Percentiles rank a stretch among this genome's conserved stretches.
These are phyloP conservation scores for Melaleuca alternifolia DNA, from an alignment of 345 rosid genomes.

Conservation along the genomic window DNA sequence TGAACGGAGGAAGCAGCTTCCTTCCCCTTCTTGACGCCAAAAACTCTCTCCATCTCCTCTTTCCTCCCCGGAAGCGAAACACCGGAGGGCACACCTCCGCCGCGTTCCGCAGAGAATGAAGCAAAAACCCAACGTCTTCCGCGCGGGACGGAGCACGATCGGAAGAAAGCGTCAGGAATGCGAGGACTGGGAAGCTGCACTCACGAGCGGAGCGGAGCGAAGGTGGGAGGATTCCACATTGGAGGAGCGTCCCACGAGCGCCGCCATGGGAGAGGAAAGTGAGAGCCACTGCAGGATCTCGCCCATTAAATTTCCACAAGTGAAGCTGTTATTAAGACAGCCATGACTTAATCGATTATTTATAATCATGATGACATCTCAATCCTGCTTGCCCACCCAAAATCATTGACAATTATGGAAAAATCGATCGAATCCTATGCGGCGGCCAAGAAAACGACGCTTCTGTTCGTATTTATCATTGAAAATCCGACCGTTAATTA, in stretches of 20 bases:
- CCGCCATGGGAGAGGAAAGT: background rate
- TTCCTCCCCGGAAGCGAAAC: background rate
- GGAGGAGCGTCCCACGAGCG: background rate
- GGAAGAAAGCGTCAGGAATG: background rate
- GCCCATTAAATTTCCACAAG: background rate
- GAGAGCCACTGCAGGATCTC: background rate
- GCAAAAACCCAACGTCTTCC: background rate
- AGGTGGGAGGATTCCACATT: background rate
- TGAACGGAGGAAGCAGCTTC: slow-evolving; percentile 73
- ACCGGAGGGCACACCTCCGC: background rate
- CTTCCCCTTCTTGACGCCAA: slow-evolving; percentile 72
- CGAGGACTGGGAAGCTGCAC: background rate
- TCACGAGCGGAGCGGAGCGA: background rate
- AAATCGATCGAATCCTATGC: background rate
- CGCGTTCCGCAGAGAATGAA: background rate
- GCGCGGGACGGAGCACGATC: background rate
- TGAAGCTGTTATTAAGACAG: background rate
- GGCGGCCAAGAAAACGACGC: too few species aligned
- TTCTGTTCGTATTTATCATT: too few species aligned
- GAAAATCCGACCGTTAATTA: too few species aligned
- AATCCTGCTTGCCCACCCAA: background rate
- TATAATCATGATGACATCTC: background rate
- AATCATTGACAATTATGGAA: background rate
- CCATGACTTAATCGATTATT: background rate
- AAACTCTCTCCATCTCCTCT: slow-evolving; percentile 57